Conservation (phyloP, 768 basidiomycete genomes). For the Auriculariales sp. region DNA sequence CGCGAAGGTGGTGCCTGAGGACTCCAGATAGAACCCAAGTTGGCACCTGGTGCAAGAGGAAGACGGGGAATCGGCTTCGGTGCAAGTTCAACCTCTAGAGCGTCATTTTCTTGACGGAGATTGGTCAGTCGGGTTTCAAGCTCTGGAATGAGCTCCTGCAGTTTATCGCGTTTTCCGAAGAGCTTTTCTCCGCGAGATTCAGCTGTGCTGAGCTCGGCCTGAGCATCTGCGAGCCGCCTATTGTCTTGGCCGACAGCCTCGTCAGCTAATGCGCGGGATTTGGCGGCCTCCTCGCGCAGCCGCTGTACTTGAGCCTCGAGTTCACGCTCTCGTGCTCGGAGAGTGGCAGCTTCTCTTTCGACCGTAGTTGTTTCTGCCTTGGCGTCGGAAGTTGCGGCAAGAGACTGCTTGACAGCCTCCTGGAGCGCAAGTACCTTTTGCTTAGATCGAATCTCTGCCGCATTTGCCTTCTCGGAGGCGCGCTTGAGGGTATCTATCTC, state of each 20-base stretch:
- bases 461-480: slow-evolving; percentile 63
- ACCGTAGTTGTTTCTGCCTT: slow-evolving; percentile 26
- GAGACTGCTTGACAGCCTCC: slow-evolving; percentile 73
- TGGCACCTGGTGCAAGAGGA: neutral
- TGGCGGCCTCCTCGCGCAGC: slow-evolving; percentile 15
- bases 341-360: slow-evolving; percentile 15
- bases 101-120: slow-evolving; percentile 45
- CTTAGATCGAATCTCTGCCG: slow-evolving; percentile 62
- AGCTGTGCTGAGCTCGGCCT: slow-evolving; percentile 39
- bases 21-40: too few species aligned
- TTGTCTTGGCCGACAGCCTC: slow-evolving; percentile 34
- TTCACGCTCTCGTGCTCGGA: neutral
- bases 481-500: slow-evolving; percentile 79
- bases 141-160: slow-evolving; percentile 43
- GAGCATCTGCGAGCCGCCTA: slow-evolving; percentile 40
- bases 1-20: too few species aligned
- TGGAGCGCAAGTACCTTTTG: slow-evolving; percentile 82
- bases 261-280: slow-evolving; percentile 16
- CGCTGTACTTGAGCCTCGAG: slow-evolving; percentile 19
- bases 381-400: slow-evolving; percentile 33
- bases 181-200: slow-evolving; percentile 55
- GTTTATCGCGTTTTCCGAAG: slow-evolving; percentile 45
- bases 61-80: neutral
- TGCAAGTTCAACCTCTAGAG: slow-evolving; percentile 14
- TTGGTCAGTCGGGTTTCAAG: slow-evolving; percentile 52